Evolutionary conservation across 371 early-diverging fungal species (phyloP), one percentile per base, ranked within the genome.

Genomic region (Fennellomyces sp.): DNA sequence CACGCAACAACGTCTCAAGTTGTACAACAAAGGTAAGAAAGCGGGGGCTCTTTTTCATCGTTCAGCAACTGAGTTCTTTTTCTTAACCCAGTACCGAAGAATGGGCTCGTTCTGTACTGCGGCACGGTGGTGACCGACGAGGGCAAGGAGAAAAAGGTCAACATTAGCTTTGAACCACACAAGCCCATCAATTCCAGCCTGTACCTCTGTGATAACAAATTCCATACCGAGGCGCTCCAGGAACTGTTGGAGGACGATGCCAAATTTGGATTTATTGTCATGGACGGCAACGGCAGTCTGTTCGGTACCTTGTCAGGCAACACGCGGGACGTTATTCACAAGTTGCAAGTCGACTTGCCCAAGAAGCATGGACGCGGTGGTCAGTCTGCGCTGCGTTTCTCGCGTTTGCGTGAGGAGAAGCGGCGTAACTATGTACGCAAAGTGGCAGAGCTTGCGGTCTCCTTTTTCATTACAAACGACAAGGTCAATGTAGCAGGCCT

Each of bases 311-410:
- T 99, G 23, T 86, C 94, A 56, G 99, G 99, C 47, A 99, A 97
- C 81, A 93, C 92, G 15, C 95, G 99, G 60, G 97, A 98, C 56
- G 89, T 99, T 47, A 80, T 99, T 61, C 97, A 98, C 82, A 93
- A 94, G 71, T 84, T 99, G 54, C 75, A 88, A 23, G 99, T 99
- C 38, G 99, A 99, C 70, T 78, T 99, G 63, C 99, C 99, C 64
- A 99, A 99, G 87, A 99, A 99, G 92, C 99, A 99, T 89, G 99
- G 97, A 55, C 93, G 99, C 79, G 99, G 99, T 85, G 99, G 99
- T 88, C 99, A 99, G 82, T 98, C 99, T 21, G 99, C 99, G 19
- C 90, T 99, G 62, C 97, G 99, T 91, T 99, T 99, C 84, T 94
- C 99, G 5, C 96, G 99, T 87, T 88, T 99, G 39, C 91, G 99